Evolutionary conservation across 805 yeast species (phyloP).

Genomic region (Cyberlindnera japonica): DNA sequence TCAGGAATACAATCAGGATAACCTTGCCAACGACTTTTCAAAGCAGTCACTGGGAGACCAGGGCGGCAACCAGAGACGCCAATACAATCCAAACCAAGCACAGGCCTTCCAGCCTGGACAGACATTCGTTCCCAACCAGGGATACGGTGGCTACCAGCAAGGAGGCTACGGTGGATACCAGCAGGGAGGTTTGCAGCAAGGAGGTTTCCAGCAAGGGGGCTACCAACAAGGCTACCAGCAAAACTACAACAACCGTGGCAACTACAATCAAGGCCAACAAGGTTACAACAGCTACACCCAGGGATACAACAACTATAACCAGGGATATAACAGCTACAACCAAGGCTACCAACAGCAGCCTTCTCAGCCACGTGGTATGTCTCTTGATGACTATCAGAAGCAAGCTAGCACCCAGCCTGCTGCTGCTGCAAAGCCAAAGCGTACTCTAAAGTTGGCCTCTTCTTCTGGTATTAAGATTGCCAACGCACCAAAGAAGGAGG

Average conservation of each 20-base stretch:
- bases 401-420: conserved; percentile 32
- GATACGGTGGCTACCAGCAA: conserved; percentile 23
- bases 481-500: conserved; percentile 42
- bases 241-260: no score
- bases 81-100: conserved; percentile 44
- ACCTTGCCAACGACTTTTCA: conserved; percentile 30
- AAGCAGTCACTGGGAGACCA: conserved; percentile 26
- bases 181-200: conserved; percentile 19
- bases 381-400: conserved; percentile 78
- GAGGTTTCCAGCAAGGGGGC: neutral
- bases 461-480: conserved; percentile 64
- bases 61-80: conserved; percentile 29
- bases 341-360: conserved; percentile 28
- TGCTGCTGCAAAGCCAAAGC: conserved; percentile 36
- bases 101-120: conserved; percentile 48
- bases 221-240: conserved; percentile 13
- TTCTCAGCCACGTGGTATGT: conserved; percentile 50
- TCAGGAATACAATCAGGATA: conserved; percentile 26
- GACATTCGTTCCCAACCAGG: conserved; percentile 37
- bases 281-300: conserved; percentile 10
- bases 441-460: conserved; percentile 64
- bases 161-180: conserved; percentile 19
- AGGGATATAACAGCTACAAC: conserved; percentile 27
- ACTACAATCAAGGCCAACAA: no score
- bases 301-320: conserved; percentile 15